These are phyloP conservation scores for Pythium sukuiense DNA, from an alignment of 352 stramenopile species.

Conservation along the genomic window DNA sequence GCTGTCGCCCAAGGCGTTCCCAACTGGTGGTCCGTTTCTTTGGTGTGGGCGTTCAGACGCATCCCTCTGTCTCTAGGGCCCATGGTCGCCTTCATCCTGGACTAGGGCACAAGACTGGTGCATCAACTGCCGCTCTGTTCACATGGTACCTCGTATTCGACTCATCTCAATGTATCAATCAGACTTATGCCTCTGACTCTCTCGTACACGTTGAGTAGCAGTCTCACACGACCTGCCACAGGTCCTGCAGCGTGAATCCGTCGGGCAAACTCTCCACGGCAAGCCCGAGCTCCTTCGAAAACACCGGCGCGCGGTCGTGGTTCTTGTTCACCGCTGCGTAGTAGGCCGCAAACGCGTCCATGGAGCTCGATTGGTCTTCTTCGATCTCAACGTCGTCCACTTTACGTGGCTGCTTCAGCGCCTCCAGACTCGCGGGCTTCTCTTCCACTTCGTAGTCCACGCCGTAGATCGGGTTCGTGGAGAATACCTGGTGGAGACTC, in stretches of 20 bases:
- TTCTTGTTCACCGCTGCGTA: slow-evolving; percentile 87
- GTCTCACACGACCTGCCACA: slow-evolving; percentile 65
- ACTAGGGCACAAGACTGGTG: no score
- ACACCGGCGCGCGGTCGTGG: slow-evolving; percentile 68
- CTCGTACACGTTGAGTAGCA: neutral
- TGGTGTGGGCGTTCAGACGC: no score
- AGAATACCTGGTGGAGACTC: slow-evolving; percentile 82
- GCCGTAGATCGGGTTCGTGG: slow-evolving; percentile 87
- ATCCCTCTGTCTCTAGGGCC: no score
- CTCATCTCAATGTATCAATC: neutral
- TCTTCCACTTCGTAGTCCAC: slow-evolving; percentile 87
- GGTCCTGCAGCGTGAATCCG: slow-evolving; percentile 62
- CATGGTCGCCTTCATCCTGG: no score
- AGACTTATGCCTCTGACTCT: neutral
- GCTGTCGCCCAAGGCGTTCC: no score
- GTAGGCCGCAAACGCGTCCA: slow-evolving; percentile 89
- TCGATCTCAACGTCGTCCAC: slow-evolving; percentile 91
- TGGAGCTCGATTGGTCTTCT: slow-evolving; percentile 79
- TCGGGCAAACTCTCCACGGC: slow-evolving; percentile 85
- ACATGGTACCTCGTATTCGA: neutral
- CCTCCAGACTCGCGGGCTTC: slow-evolving; percentile 56
- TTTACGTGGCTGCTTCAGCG: slow-evolving; percentile 68
- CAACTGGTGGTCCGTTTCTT: no score
- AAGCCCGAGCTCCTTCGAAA: slow-evolving; percentile 79
- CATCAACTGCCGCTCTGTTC: no score